Conservation (phyloP, 1,284 basidiomycete species). For the Rugosomyces carneus region DNA sequence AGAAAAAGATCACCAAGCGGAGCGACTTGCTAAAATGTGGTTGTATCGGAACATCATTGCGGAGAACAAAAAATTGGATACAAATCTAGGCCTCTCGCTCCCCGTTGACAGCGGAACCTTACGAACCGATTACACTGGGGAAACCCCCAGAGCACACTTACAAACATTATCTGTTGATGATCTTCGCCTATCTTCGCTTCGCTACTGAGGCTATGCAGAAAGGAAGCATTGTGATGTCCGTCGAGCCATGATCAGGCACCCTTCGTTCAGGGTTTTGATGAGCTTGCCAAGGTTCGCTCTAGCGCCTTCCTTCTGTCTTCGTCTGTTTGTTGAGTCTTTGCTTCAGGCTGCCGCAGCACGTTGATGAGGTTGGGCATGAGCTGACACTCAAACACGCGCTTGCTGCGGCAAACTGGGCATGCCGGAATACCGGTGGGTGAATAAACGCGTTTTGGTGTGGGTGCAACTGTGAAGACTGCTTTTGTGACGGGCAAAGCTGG, state of each 20-base stretch:
- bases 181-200: too few species aligned
- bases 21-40: too few species aligned
- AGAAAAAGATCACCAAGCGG: too few species aligned
- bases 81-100: not conserved
- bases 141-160: not conserved
- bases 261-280: too few species aligned
- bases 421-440: slow-evolving; percentile 39
- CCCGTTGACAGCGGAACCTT: not conserved
- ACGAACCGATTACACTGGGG: not conserved
- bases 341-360: slow-evolving; percentile 35
- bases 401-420: slow-evolving; percentile 56
- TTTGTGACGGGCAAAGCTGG: slow-evolving; percentile 48
- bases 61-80: too few species aligned
- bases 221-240: not conserved
- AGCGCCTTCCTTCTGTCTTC: slow-evolving; percentile 55
- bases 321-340: slow-evolving; percentile 39
- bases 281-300: slow-evolving; percentile 42
- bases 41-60: too few species aligned
- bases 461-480: slow-evolving; percentile 50
- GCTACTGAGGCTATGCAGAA: too few species aligned
- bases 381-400: slow-evolving; percentile 76
- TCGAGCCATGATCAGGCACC: slow-evolving; percentile 20
- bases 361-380: slow-evolving; percentile 85
- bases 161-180: too few species aligned
- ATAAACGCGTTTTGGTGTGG: slow-evolving; percentile 43